Evolutionary conservation across 2,329 filamentous ascomycete species (phyloP), one percentile per base, ranked within the genome.

Genomic region (Venturia asperata): DNA sequence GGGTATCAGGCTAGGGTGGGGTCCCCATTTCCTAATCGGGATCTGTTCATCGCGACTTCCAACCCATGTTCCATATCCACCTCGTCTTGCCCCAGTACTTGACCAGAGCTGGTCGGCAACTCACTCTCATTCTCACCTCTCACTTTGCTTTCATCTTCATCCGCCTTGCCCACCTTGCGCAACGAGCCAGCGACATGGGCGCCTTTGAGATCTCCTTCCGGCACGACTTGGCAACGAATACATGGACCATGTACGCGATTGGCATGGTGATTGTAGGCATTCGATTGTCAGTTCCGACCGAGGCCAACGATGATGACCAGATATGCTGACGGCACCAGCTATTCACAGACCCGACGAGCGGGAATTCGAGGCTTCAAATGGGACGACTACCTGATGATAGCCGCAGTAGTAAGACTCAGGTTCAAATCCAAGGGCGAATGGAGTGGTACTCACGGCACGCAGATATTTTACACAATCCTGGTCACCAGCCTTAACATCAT

Each of bases 401-500:
- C 66, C 5, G 65, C 64, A 1, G 52, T 24, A 30, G 67, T 67
- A 11, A 49, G 67, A 9, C 24, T 5, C n/a, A n/a, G n/a, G n/a
- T n/a, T 49, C n/a, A 37, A 21, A 9, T 13, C 37, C 1, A 24
- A 27, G 21, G 5, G 6, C 3, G 7, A 17, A 45, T 27, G 15
- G 27, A 5, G 19, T 43, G 10, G 42, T 45, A 10, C 39, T 42
- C 30, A 45, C 24, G 19, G 71, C 13, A 69, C 69, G 21, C 43
- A 73, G 69, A 63, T 70, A 13, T 73, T 74, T 49, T 80, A 80
- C 66, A 80, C 77, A 0, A 70, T 71, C 5, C 70, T 80, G 10
- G 72, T 79, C 1, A 73, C 78, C 19, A 76, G 73, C 65, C 67
- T 79, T 63, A 80, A 79, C 66, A 68, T 74, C n/a, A 77, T 78